Evolutionary conservation across 495 filamentous ascomycete species (phyloP).

Genomic region (Wilcoxina mikolae): DNA sequence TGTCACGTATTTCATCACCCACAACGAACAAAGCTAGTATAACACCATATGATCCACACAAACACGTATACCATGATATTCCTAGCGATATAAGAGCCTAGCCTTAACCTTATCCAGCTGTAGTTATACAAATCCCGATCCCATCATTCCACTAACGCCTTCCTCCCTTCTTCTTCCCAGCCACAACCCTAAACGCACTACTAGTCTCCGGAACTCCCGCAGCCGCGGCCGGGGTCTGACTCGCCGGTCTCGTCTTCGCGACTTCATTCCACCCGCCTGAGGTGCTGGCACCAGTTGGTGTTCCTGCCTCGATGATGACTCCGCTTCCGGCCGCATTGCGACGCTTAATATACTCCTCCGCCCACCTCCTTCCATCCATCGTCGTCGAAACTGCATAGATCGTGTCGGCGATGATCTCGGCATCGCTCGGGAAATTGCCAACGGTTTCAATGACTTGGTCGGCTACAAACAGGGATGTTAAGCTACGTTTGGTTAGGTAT

Average conservation of each 20-base stretch:
- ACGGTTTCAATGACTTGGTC: constrained; percentile 67
- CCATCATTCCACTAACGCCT: background rate
- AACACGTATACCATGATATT: too few species aligned
- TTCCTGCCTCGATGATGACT: constrained; percentile 45
- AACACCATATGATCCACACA: too few species aligned
- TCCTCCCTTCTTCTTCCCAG: constrained; percentile 73
- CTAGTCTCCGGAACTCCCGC: constrained; percentile 38
- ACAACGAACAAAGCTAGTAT: too few species aligned
- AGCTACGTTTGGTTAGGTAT: too few species aligned
- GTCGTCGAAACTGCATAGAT: constrained; percentile 74
- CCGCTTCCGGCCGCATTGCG: constrained; percentile 86
- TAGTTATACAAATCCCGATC: too few species aligned
- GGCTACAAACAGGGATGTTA: constrained; percentile 39
- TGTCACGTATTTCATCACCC: too few species aligned
- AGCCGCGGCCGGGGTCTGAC: constrained; percentile 28
- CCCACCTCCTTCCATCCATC: constrained; percentile 82
- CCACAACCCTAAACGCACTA: constrained; percentile 73
- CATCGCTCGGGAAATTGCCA: constrained; percentile 56
- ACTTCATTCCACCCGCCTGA: constrained; percentile 89
- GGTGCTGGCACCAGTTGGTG: constrained; percentile 10
- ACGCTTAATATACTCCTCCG: constrained; percentile 83
- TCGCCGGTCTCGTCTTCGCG: constrained; percentile 67
- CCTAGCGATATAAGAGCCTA: too few species aligned
- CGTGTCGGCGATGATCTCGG: constrained; percentile 69
- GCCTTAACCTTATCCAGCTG: too few species aligned